Evolutionary conservation across 495 filamentous ascomycete species (phyloP).

Genomic region (Neurospora sp.): DNA sequence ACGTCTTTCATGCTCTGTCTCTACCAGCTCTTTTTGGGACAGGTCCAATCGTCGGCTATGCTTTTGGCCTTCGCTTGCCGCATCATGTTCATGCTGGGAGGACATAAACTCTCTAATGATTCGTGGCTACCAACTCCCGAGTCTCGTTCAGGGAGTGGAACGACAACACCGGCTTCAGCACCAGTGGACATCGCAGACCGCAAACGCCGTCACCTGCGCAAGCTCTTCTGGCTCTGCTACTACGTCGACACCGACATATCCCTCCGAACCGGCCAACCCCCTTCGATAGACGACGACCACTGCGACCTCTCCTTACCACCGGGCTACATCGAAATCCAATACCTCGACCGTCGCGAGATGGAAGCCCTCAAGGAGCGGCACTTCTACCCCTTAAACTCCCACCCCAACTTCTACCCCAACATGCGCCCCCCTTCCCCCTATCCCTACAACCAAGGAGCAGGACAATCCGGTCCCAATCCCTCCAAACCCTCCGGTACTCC

Average conservation of each 20-base stretch:
- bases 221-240: slow-evolving; percentile 46
- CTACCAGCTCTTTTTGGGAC: slow-evolving; percentile 35
- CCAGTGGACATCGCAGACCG: background rate
- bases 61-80: slow-evolving; percentile 33
- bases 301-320: slow-evolving; percentile 43
- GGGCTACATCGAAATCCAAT: slow-evolving; percentile 31
- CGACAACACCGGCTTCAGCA: background rate
- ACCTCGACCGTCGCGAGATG: slow-evolving; percentile 6
- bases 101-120: slow-evolving; percentile 19
- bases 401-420: background rate
- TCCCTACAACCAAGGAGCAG: background rate
- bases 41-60: slow-evolving; percentile 34
- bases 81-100: slow-evolving; percentile 40
- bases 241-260: slow-evolving; percentile 41
- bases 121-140: background rate
- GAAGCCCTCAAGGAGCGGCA: background rate
- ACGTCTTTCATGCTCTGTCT: slow-evolving; percentile 34
- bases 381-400: background rate
- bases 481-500: background rate
- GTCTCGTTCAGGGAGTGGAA: background rate
- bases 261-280: slow-evolving; percentile 41
- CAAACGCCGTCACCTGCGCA: slow-evolving; percentile 27
- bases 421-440: background rate
- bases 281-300: slow-evolving; percentile 41
- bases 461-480: background rate